A percentile compares a stretch with the other conserved stretches of the same genome.
Conservation (phyloP, 129 eudicot genomes). For the Daucus carota region DH1_v3.0 NC_030387.2:2507501-2508000, state of each 20-base stretch:
- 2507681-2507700: not conserved
- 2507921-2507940: slow-evolving; percentile 61
- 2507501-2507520: not conserved
- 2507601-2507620: slow-evolving; percentile 86
- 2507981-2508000: not conserved
- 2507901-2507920: slow-evolving; percentile 49
- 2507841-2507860: slow-evolving; percentile 97
- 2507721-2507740: not conserved
- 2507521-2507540: not conserved
- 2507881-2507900: slow-evolving; percentile 37
- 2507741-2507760: slow-evolving; percentile 50
- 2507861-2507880: slow-evolving; percentile 33
- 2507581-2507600: slow-evolving; percentile 68
- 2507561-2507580: not conserved
- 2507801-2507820: slow-evolving; percentile 27
- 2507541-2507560: not conserved
- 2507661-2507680: not conserved
- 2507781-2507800: slow-evolving; percentile 95
- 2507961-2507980: not conserved
- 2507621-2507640: slow-evolving; percentile 83
- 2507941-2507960: slow-evolving; percentile 16
- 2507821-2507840: slow-evolving; percentile 48
- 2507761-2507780: slow-evolving; percentile 84
- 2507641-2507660: slow-evolving; percentile 51
- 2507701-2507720: not conserved